Base-by-base conservation (phyloP, 148 eudicot genomes). In the Rhododendron henanense region DNA sequence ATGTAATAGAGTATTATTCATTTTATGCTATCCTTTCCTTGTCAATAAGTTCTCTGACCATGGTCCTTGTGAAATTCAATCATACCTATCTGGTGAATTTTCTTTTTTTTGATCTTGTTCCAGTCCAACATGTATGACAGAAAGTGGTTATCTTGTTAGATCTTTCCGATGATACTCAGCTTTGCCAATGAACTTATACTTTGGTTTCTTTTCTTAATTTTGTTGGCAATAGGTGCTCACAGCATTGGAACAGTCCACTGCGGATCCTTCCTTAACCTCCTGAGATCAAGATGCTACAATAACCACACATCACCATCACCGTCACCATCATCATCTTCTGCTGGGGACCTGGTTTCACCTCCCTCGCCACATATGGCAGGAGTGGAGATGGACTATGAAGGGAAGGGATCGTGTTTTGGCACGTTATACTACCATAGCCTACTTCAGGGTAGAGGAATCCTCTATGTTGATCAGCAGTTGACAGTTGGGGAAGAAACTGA, bases 391-490 rank as follows among this genome's bases (percentile, higher is more conserved):
- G 91, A 86, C 86, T 88, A 83, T 78, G 91, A 85, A 80, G 93
- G 93, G 16, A 81, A 78, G 10, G 88, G 91, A 61, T 39, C 79
- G 8, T 91, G 90, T 61, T 93, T 91, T 86, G 93, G 93, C 78
- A 87, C 83, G 3, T 75, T 90, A 21, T 91, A 93, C 86, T 93
- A 89, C 84, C 91, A 91, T n/a, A 81, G 90, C 53, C 95, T 93
- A 86, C 86, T 91, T 45, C 89, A 89, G 87, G 89, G 87, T 61
- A 88, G 80, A 73, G 95, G 95, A 33, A 78, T 93, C 59, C 91
- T 93, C 48, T 89, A 82, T 83, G 91, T 88, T 33, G 94, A 94
- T 87, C 93, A 92, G 92, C 93, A 93, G 86, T 89, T 93, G 75
- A 90, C 89, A 35, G 83, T 90, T 23, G 91, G 91, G 41, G 91